These are phyloP conservation scores for Volutella citrinella DNA, from an alignment of 2,329 filamentous ascomycete genomes.

Conservation along the genomic window DNA sequence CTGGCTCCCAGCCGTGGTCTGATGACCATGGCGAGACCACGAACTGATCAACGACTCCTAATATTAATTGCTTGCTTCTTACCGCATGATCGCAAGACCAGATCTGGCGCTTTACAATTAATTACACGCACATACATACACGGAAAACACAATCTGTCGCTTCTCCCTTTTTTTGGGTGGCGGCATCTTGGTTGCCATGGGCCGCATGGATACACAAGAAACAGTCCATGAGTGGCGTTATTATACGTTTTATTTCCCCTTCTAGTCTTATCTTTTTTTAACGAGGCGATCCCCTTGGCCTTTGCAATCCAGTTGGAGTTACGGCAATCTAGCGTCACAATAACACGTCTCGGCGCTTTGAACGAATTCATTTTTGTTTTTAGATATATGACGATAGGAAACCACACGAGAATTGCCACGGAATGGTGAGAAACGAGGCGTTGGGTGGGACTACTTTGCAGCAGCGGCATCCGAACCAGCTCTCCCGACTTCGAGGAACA, in stretches of 20 bases:
- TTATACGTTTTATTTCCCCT: constrained; percentile 5
- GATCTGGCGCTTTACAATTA: too few species aligned
- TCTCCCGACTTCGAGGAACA: too few species aligned
- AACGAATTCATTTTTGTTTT: constrained; percentile 15
- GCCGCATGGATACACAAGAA: constrained; percentile 20
- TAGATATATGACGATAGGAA: constrained; percentile 25
- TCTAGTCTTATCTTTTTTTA: constrained; percentile 9
- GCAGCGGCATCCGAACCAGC: too few species aligned
- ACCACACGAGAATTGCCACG: constrained; percentile 8
- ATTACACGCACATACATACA: constrained; percentile 3
- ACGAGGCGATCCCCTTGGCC: too few species aligned
- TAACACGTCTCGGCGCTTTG: constrained; percentile 22
- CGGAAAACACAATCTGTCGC: constrained; percentile 9
- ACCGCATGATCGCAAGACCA: too few species aligned
- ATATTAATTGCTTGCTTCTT: too few species aligned
- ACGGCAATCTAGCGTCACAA: constrained; percentile 23
- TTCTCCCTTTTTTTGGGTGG: constrained; percentile 7
- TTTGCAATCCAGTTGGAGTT: too few species aligned
- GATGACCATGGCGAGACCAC: too few species aligned
- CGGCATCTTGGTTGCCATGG: constrained; percentile 12
- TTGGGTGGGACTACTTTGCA: constrained; percentile 15
- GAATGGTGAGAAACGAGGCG: constrained; percentile 22
- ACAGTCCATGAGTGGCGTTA: constrained; percentile 16
- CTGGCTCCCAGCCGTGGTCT: constrained; percentile 1
- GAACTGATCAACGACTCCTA: too few species aligned